Evolutionary conservation across 2,329 filamentous ascomycete species (phyloP).

Genomic region (Exophiala oligosperma): DNA sequence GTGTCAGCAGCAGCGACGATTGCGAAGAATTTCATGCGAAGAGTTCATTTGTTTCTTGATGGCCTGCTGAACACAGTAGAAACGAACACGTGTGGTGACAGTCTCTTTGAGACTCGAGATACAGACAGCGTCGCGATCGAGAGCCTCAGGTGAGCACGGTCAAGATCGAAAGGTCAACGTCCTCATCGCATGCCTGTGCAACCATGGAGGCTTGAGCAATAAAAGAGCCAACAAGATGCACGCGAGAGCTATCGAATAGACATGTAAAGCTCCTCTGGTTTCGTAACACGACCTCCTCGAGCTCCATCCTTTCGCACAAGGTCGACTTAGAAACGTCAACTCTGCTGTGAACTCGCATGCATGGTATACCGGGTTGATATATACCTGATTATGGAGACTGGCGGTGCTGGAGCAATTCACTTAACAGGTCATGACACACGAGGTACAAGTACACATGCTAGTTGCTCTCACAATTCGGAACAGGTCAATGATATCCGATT

Average conservation of each 20-base stretch:
- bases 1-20: background rate
- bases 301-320: conserved; percentile 5
- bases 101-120: background rate
- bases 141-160: conserved; percentile 8
- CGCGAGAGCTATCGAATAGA: conserved; percentile 1
- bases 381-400: too few relatives aligned
- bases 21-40: too few relatives aligned
- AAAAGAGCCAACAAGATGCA: conserved; percentile 5
- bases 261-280: background rate
- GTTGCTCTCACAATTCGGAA: background rate
- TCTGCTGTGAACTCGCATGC: too few relatives aligned
- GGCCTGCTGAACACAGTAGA: too few relatives aligned
- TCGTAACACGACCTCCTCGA: conserved; percentile 10
- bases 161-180: conserved; percentile 16
- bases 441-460: background rate
- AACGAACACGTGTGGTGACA: too few relatives aligned
- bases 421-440: too few relatives aligned
- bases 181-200: conserved; percentile 13
- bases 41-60: too few relatives aligned
- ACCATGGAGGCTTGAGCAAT: conserved; percentile 7
- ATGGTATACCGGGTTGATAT: too few relatives aligned
- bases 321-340: too few relatives aligned
- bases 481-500: background rate
- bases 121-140: background rate
- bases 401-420: too few relatives aligned